Evolutionary conservation across 139 green algal species (phyloP).

Genomic region (Haematococcus sp.): DNA sequence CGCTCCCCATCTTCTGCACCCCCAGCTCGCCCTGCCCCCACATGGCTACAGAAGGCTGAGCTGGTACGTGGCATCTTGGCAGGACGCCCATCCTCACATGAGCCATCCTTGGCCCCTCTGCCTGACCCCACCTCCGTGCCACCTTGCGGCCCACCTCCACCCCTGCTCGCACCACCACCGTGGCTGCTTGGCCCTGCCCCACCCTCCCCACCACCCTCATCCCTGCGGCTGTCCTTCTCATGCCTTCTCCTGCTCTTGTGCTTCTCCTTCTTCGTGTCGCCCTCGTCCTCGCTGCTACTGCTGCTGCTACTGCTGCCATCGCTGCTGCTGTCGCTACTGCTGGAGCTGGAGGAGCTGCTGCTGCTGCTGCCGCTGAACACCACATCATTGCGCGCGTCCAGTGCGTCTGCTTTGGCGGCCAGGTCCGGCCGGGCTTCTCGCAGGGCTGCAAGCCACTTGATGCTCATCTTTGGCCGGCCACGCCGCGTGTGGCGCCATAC

Average conservation of each 20-base stretch:
- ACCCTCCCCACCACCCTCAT: too few relatives aligned
- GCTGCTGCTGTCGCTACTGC: constrained; percentile 27
- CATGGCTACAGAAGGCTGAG: too few relatives aligned
- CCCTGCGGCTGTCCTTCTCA: neutral
- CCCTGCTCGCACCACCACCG: too few relatives aligned
- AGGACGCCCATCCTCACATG: too few relatives aligned
- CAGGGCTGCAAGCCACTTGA: constrained; percentile 62
- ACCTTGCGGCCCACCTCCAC: too few relatives aligned
- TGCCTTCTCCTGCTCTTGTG: neutral
- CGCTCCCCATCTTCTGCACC: too few relatives aligned
- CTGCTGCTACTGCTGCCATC: constrained; percentile 34
- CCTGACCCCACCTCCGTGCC: too few relatives aligned
- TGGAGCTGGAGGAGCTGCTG: constrained; percentile 11
- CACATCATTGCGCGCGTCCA: constrained; percentile 20
- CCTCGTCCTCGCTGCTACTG: constrained; percentile 9
- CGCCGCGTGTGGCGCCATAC: constrained; percentile 63
- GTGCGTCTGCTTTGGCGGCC: constrained; percentile 40
- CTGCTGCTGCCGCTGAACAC: constrained; percentile 19
- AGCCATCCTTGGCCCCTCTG: too few relatives aligned
- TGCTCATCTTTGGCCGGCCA: constrained; percentile 76
- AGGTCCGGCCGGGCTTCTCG: constrained; percentile 58
- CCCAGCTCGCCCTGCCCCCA: too few relatives aligned
- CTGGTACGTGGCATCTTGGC: too few relatives aligned
- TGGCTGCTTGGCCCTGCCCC: too few relatives aligned
- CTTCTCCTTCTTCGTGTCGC: neutral